Percentiles rank a stretch among this genome's conserved stretches.
phyloP scores from a whole-genome alignment of 2,329 filamentous ascomycete genomes.

The Elsinoe australis region DNA sequence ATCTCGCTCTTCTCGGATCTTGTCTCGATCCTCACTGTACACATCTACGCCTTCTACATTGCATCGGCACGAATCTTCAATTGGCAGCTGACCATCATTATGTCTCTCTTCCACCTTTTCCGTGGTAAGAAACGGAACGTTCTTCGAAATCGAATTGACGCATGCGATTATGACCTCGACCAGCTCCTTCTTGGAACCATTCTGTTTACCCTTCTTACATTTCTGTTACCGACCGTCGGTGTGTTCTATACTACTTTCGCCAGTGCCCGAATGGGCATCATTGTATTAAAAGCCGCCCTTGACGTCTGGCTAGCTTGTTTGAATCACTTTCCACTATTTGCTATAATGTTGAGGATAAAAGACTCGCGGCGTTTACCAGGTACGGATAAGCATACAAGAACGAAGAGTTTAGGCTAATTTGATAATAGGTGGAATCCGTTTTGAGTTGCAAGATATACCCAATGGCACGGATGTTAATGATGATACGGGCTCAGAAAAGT shows the following conservation, averaged over 20 bases:
- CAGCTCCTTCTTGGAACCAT: slow-evolving; percentile 95
- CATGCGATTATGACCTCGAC: slow-evolving; percentile 96
- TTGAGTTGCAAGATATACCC: slow-evolving; percentile 74
- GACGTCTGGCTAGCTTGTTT: slow-evolving; percentile 88
- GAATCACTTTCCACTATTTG: slow-evolving; percentile 96
- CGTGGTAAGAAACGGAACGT: slow-evolving; percentile 97
- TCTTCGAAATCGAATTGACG: slow-evolving; percentile 92
- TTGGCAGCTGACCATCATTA: slow-evolving; percentile 95
- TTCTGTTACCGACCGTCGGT: slow-evolving; percentile 85
- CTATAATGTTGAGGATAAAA: slow-evolving; percentile 90
- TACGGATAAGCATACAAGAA: slow-evolving; percentile 31
- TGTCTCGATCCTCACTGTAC: slow-evolving; percentile 80
- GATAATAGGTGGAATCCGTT: slow-evolving; percentile 61
- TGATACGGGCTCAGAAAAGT: slow-evolving; percentile 15
- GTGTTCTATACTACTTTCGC: slow-evolving; percentile 98
- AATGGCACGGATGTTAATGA: slow-evolving; percentile 23
- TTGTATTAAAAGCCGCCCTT: slow-evolving; percentile 80
- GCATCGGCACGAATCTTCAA: slow-evolving; percentile 95
- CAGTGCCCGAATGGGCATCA: slow-evolving; percentile 87
- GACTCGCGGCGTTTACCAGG: slow-evolving; percentile 84
- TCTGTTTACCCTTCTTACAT: slow-evolving; percentile 89
- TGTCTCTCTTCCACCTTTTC: slow-evolving; percentile 97
- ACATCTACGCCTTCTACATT: slow-evolving; percentile 97
- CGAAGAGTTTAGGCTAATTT: slow-evolving; percentile 33
- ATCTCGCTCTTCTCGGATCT: slow-evolving; percentile 93